phyloP scores from a whole-genome alignment of 2,329 filamentous ascomycete species.

The Colletotrichum salicis region DNA sequence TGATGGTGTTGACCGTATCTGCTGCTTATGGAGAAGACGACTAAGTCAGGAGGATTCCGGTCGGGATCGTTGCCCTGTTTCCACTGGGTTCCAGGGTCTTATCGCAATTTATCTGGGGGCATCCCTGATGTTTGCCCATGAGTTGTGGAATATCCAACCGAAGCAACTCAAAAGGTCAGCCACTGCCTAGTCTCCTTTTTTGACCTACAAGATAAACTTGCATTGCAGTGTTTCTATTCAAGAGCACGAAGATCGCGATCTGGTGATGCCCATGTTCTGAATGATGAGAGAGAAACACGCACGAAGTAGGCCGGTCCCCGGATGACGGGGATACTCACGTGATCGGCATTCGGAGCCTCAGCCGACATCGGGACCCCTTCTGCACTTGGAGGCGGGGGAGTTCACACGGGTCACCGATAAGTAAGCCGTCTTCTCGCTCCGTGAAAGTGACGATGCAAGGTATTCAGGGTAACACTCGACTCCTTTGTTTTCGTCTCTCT shows the following conservation, averaged over 20 bases:
- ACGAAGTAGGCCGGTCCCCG: neutral
- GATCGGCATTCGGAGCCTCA: constrained; percentile 21
- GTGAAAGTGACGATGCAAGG: constrained; percentile 9
- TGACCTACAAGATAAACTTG: constrained; percentile 6
- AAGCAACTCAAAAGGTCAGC: neutral
- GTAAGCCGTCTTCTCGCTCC: constrained; percentile 5
- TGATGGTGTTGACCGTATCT: neutral
- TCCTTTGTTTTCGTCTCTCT: constrained; percentile 23
- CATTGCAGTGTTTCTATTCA: neutral
- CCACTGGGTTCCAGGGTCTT: neutral
- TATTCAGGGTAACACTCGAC: constrained; percentile 5
- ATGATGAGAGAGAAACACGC: neutral
- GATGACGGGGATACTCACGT: constrained; percentile 8
- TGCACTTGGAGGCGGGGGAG: constrained; percentile 20
- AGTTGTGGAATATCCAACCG: neutral
- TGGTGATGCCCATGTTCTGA: neutral
- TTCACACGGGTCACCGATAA: constrained; percentile 6
- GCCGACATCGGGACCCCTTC: constrained; percentile 23
- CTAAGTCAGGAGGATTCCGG: neutral
- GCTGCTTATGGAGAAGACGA: neutral
- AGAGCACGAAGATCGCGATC: neutral
- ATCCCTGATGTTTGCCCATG: neutral
- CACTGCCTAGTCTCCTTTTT: neutral
- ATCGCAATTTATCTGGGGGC: neutral
- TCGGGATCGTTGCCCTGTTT: neutral